Percentiles rank a stretch among this genome's conserved stretches.
Conservation (phyloP, 2,329 filamentous ascomycete species). For the Beauveria scarabaeidicola region DNA sequence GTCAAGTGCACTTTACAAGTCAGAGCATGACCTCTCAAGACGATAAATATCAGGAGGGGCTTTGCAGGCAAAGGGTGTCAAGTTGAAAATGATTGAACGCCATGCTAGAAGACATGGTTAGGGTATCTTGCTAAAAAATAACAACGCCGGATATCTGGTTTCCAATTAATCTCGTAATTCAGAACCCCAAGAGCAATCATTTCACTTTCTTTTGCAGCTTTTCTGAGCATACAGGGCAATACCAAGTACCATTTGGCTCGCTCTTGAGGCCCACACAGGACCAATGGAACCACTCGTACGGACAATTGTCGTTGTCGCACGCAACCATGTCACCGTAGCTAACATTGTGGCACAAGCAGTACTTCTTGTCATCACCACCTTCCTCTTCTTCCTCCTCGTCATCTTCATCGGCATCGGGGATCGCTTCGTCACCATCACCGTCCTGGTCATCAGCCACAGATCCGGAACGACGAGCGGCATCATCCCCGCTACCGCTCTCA, state of each 20-base stretch:
- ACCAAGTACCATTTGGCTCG: slow-evolving; percentile 60
- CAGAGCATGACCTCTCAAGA: neutral
- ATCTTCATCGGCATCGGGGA: slow-evolving; percentile 46
- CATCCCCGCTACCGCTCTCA: slow-evolving; percentile 45
- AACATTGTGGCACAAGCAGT: slow-evolving; percentile 75
- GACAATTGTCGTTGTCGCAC: slow-evolving; percentile 75
- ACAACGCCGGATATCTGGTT: neutral
- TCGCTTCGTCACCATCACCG: slow-evolving; percentile 42
- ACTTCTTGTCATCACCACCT: slow-evolving; percentile 69
- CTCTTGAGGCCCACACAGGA: slow-evolving; percentile 60
- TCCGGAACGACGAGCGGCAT: slow-evolving; percentile 28
- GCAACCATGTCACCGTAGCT: slow-evolving; percentile 85
- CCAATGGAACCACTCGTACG: slow-evolving; percentile 86
- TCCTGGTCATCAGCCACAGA: slow-evolving; percentile 28
- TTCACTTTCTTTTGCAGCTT: slow-evolving; percentile 36
- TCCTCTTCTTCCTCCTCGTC: slow-evolving; percentile 66
- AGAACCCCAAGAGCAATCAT: neutral
- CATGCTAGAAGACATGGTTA: neutral
- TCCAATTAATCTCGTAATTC: neutral
- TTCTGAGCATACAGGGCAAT: slow-evolving; percentile 53
- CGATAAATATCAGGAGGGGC: neutral
- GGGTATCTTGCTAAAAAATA: neutral
- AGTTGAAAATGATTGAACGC: neutral
- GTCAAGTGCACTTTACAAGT: slow-evolving; percentile 38
- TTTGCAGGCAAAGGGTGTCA: neutral